phyloP scores from a whole-genome alignment of 2,329 filamentous ascomycete genomes.

The Magnaporthiopsis rhizophila region DNA sequence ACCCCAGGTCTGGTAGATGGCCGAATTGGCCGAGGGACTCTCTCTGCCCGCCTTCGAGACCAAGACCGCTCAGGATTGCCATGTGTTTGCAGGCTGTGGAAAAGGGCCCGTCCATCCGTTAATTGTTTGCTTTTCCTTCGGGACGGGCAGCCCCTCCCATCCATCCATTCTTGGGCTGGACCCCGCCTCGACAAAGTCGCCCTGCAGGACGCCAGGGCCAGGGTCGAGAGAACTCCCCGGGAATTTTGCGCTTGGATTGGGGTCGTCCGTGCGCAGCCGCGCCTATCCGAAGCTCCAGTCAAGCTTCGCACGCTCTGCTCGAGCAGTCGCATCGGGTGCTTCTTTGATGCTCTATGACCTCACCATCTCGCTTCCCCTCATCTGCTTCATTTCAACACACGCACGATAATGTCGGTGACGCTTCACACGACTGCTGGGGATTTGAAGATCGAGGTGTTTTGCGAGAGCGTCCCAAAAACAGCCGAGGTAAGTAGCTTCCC shows the following conservation, averaged over 20 bases:
- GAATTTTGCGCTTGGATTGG: not conserved
- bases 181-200: too few relatives aligned
- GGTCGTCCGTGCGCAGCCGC: not conserved
- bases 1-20: too few relatives aligned
- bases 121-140: not conserved
- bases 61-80: not conserved
- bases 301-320: not conserved
- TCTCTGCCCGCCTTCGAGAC: not conserved
- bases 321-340: not conserved
- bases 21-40: too few relatives aligned
- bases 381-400: not conserved
- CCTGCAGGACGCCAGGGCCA: not conserved
- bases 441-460: constrained; percentile 94
- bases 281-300: not conserved
- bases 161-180: not conserved
- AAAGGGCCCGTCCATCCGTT: not conserved
- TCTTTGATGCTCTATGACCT: not conserved
- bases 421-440: constrained; percentile 85
- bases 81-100: not conserved
- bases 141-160: not conserved
- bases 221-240: not conserved
- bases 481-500: constrained; percentile 53
- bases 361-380: not conserved
- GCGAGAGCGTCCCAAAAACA: constrained; percentile 87
- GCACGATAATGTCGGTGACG: constrained; percentile 51